Base-by-base conservation (phyloP, 1,284 basidiomycete species). In the Ganoderma leucocontextum region DNA sequence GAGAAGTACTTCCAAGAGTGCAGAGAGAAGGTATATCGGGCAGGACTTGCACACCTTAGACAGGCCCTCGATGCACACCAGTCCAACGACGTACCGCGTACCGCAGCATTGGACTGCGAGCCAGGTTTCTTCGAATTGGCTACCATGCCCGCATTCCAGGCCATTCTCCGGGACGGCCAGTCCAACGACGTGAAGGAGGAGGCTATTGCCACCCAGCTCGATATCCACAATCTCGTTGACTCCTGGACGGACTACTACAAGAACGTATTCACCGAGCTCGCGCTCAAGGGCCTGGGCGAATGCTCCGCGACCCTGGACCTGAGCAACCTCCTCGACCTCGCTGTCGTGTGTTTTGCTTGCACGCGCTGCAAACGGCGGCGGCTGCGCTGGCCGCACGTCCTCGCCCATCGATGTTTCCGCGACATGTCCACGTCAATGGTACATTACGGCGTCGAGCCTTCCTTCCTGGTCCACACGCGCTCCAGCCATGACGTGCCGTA, bases 351-450 rank as follows among this genome's bases (percentile, higher is more conserved):
- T 2, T 66, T 67, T 38, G 15, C 19, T 22, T 70, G 69, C 69
- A 67, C 17, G 4, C 15, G 17, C n/a, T 70, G 69, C 38, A 15
- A 22, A 4, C 33, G 52, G 15, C 22, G 19, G 17, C 53, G 38
- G 25, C 22, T 67, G 33, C 62, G 69, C 7, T 70, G 65, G 65
- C 69, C 65, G n/a, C 42, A 62, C 17, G 29, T 70, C 39, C 60
- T 70, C 4, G 42, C 65, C 7, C 69, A 70, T 17, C 35, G 35
- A 0, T 70, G 69, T 42, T 47, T 61, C 60, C 57, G 57, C n/a
- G 22, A 38, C 17, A 59, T 4, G 55, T 55, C 22, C 55, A 15
- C n/a, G 33, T 33, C 52, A 3, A 4, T 57, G 12, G 22, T 22
- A 2, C 17, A 29, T 29, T 8, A 42, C 9, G 42, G 9, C 25